Percentiles rank a stretch among this genome's conserved stretches.
These are phyloP conservation scores for Neonothopanus nambi DNA, from an alignment of 1,284 basidiomycete species.

Conservation along the genomic window DNA sequence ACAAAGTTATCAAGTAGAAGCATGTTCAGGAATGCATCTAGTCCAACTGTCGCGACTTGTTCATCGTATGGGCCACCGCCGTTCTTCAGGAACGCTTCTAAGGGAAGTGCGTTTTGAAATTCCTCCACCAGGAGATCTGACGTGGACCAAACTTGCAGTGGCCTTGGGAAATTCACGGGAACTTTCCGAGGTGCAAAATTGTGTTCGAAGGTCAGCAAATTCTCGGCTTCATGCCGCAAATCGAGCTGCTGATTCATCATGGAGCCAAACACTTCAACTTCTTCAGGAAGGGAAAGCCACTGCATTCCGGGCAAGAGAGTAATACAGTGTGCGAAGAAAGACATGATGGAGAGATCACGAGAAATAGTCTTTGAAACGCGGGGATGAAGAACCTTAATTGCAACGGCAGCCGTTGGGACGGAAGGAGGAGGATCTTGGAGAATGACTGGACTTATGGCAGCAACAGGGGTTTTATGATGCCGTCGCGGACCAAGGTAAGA, in stretches of 20 bases:
- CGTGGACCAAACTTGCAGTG: slow-evolving; percentile 79
- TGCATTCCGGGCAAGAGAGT: slow-evolving; percentile 90
- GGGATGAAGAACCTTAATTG: slow-evolving; percentile 96
- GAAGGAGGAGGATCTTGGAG: slow-evolving; percentile 62
- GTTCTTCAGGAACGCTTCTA: slow-evolving; percentile 86
- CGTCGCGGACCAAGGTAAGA: slow-evolving; percentile 75
- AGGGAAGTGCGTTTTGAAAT: slow-evolving; percentile 88
- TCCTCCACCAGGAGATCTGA: slow-evolving; percentile 89
- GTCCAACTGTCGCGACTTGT: slow-evolving; percentile 87
- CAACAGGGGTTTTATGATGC: slow-evolving; percentile 45
- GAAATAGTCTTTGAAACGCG: slow-evolving; percentile 78
- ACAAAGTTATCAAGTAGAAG: slow-evolving; percentile 97
- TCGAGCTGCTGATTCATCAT: slow-evolving; percentile 99
- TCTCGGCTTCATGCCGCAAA: slow-evolving; percentile 87
- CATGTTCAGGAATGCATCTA: slow-evolving; percentile 99
- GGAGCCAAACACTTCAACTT: slow-evolving; percentile 91
- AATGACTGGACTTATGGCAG: slow-evolving; percentile 54
- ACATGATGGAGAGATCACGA: slow-evolving; percentile 93
- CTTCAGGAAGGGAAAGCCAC: slow-evolving; percentile 96
- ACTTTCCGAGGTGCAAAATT: slow-evolving; percentile 84
- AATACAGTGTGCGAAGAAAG: slow-evolving; percentile 84
- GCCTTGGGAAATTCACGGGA: slow-evolving; percentile 88
- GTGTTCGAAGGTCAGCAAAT: slow-evolving; percentile 82
- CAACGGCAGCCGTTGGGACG: slow-evolving; percentile 81
- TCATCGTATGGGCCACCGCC: slow-evolving; percentile 92